A percentile compares a stretch with the other conserved stretches of the same genome.
These are phyloP conservation scores for Monosporascus sp. DNA, from an alignment of 2,329 filamentous ascomycete genomes.

Conservation along the genomic window DNA sequence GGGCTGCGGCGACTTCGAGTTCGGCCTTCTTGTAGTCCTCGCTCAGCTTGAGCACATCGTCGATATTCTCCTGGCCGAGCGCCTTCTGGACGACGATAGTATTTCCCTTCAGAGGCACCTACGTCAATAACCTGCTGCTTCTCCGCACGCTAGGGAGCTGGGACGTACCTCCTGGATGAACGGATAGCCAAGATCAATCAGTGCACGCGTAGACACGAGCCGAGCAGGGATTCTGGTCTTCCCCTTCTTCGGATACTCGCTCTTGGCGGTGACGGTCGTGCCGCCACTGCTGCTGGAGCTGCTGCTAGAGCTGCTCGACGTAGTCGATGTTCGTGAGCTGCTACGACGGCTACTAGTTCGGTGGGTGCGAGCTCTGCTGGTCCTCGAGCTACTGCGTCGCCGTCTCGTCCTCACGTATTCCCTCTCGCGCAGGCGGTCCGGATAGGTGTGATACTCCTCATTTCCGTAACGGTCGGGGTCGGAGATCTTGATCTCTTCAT, in stretches of 20 bases:
- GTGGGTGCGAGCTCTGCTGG: constrained; percentile 30
- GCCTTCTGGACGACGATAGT: constrained; percentile 79
- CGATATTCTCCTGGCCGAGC: constrained; percentile 84
- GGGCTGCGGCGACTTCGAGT: constrained; percentile 37
- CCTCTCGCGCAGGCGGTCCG: constrained; percentile 56
- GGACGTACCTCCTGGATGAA: constrained; percentile 74
- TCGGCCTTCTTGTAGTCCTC: constrained; percentile 64
- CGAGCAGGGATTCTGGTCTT: constrained; percentile 83
- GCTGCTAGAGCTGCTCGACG: constrained; percentile 36
- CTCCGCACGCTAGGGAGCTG: not conserved
- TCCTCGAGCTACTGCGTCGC: constrained; percentile 38
- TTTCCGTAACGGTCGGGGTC: constrained; percentile 66
- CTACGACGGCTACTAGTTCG: constrained; percentile 28
- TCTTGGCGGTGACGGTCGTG: constrained; percentile 43
- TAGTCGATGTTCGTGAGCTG: constrained; percentile 39
- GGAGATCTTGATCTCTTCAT: constrained; percentile 63
- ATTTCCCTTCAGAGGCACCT: constrained; percentile 57
- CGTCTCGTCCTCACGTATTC: constrained; percentile 50
- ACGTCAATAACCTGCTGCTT: not conserved
- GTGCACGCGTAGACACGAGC: constrained; percentile 72
- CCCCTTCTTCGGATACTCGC: constrained; percentile 72
- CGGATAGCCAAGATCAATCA: constrained; percentile 80
- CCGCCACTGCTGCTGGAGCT: constrained; percentile 40
- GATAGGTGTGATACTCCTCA: constrained; percentile 62
- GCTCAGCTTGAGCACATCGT: constrained; percentile 79